Evolutionary conservation across 352 stramenopile species (phyloP), one percentile per base, ranked within the genome.

Genomic region (Phytophthora sojae): DNA sequence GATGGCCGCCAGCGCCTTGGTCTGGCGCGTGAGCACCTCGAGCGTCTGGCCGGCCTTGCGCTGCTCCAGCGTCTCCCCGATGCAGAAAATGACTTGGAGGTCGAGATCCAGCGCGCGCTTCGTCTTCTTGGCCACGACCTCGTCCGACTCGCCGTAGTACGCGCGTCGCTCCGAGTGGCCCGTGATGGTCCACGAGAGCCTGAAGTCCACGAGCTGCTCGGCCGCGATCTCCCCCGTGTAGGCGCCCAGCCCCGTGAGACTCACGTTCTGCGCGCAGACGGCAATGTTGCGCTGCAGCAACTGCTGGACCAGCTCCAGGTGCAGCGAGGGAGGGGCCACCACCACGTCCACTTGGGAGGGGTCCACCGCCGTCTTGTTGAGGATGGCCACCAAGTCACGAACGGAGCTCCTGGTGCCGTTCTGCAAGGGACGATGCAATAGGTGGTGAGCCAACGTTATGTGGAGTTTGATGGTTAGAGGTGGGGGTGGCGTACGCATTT

Each of bases 11-110:
- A 98, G 81, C 35, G 92, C 95, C 76, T 99, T 89, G 14, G 99
- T 95, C 83, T 99, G 98, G 53, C 97, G 85, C 55, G 87, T 98
- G 74, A 99, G 77, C 35, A 99, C 96, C 26, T 94, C 86, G 30
- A 97, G 85, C 45, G 89, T 98, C 65, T 99, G 85, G 53, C 93
- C 87, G 9, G 77, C 84, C 64, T 98, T 77, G 51, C 96, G 87
- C 64, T 98, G 73, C 37, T 96, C 88, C 37, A 99, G 85, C 58
- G 90, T 97, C 85, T 99, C 97, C 42, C 97, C 97, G 73, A 99
- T 98, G 72, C 97, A 99, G 71, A 99, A 96, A 81, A 99, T 98
- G 50, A 97, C 90, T 49, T 90, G 92, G 37, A 99, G 79, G 3
- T 93, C 97, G 29, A 97, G 74, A 63, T 92, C 85, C 2, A 98